Percentiles rank a stretch among this genome's conserved stretches.
Conservation (phyloP, 352 stramenopile species). For the Phytophthora cactorum region DNA sequence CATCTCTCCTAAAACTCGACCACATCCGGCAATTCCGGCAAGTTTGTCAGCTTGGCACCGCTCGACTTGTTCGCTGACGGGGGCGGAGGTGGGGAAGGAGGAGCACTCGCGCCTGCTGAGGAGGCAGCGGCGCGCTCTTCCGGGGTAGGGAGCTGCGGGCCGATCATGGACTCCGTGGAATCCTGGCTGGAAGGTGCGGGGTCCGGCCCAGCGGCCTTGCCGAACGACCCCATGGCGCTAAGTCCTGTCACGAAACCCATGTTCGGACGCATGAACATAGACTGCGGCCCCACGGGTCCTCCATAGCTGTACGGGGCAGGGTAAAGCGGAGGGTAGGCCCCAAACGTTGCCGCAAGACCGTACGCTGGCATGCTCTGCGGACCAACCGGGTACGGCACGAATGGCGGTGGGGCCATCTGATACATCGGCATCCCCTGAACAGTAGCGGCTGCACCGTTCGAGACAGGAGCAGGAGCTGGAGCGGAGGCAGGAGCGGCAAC, state of each 20-base stretch:
- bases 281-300: constrained; percentile 32
- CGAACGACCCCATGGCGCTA: constrained; percentile 41
- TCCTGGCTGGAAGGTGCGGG: constrained; percentile 31
- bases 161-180: constrained; percentile 48
- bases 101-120: constrained; percentile 26
- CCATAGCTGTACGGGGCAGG: constrained; percentile 49
- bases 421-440: constrained; percentile 35
- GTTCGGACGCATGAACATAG: constrained; percentile 39
- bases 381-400: constrained; percentile 39
- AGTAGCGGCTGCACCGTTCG: constrained; percentile 8
- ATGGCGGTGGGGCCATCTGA: constrained; percentile 35
- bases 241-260: constrained; percentile 45
- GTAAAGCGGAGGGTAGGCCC: constrained; percentile 49
- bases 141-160: constrained; percentile 47
- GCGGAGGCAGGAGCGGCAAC: constrained; percentile 1
- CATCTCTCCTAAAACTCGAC: constrained; percentile 48
- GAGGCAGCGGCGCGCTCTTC: constrained; percentile 34
- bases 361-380: constrained; percentile 45
- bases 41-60: constrained; percentile 30
- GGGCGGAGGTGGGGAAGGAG: constrained; percentile 20
- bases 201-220: constrained; percentile 25
- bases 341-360: constrained; percentile 45
- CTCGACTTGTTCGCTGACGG: constrained; percentile 12
- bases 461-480: constrained; percentile 3
- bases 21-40: constrained; percentile 64